Conservation (phyloP, 768 basidiomycete species). For the Tephrocybe rancida region DNA sequence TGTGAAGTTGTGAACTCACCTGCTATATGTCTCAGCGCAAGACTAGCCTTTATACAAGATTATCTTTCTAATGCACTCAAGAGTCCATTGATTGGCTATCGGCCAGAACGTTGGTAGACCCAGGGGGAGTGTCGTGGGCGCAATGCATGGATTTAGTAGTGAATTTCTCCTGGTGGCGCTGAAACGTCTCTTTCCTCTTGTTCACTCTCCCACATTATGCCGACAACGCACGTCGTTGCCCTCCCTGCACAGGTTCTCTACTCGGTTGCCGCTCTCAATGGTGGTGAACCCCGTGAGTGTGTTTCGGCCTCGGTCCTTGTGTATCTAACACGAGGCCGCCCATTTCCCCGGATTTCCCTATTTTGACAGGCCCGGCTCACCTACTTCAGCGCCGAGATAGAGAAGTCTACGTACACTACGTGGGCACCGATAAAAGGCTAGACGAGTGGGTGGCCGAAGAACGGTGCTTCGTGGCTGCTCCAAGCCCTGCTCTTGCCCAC, state of each 20-base stretch:
- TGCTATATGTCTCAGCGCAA: no score
- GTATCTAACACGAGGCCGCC: conserved; percentile 17
- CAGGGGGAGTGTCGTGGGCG: no score
- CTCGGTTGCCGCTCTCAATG: conserved; percentile 33
- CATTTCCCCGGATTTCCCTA: conserved; percentile 12
- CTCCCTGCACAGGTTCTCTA: conserved; percentile 27
- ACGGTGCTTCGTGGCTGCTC: conserved; percentile 32
- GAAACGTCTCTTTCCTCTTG: not conserved
- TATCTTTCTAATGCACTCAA: no score
- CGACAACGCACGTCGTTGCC: conserved; percentile 28
- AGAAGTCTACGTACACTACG: conserved; percentile 73
- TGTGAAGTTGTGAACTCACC: no score
- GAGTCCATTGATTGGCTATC: no score
- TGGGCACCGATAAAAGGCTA: conserved; percentile 68
- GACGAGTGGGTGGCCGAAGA: conserved; percentile 72
- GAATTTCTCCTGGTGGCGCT: not conserved
- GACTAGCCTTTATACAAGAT: not conserved
- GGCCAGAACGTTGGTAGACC: no score
- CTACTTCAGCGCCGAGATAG: conserved; percentile 53
- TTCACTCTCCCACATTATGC: conserved; percentile 19
- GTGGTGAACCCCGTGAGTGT: conserved; percentile 25
- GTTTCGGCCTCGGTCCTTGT: conserved; percentile 10
- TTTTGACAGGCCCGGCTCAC: conserved; percentile 44
- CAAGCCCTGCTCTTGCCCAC: not conserved
- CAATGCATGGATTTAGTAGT: no score